A percentile compares a stretch with the other conserved stretches of the same genome.
Conservation (phyloP, 306 rosid genomes). For the Rosa chinensis region DNA sequence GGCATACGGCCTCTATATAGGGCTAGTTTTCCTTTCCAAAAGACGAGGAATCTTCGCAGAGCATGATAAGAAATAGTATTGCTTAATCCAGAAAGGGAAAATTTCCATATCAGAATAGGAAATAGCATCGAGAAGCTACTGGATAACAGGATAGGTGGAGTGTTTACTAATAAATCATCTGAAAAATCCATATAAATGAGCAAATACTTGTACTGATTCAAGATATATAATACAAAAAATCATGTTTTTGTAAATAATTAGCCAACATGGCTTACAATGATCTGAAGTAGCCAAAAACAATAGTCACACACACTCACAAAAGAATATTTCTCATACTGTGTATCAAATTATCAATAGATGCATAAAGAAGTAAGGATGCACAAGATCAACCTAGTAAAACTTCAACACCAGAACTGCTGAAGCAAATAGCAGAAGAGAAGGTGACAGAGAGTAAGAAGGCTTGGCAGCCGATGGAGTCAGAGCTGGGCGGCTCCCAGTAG, state of each 20-base stretch:
- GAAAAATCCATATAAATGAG: not conserved
- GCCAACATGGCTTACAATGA: not conserved
- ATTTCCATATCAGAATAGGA: not conserved
- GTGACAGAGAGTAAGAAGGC: constrained; percentile 35
- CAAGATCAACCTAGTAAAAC: constrained; percentile 30
- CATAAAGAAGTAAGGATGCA: not conserved
- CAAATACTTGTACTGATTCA: not conserved
- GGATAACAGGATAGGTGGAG: not conserved
- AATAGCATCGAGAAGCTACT: not conserved
- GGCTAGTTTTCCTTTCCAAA: not conserved
- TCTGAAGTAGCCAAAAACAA: constrained; percentile 7
- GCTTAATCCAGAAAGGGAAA: not conserved
- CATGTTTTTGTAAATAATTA: not conserved
- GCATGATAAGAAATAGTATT: not conserved
- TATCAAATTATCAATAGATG: not conserved
- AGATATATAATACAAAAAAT: not conserved
- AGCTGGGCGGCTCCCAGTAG: constrained; percentile 54
- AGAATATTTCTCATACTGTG: constrained; percentile 22
- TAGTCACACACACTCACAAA: constrained; percentile 26
- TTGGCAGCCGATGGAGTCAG: constrained; percentile 61
- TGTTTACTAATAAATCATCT: not conserved
- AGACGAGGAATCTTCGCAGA: not conserved
- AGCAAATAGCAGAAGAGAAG: constrained; percentile 43
- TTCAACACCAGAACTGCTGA: constrained; percentile 40
- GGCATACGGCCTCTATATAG: not conserved